phyloP scores from a whole-genome alignment of 2,329 filamentous ascomycete genomes.

The Penicillium polonicum region DNA sequence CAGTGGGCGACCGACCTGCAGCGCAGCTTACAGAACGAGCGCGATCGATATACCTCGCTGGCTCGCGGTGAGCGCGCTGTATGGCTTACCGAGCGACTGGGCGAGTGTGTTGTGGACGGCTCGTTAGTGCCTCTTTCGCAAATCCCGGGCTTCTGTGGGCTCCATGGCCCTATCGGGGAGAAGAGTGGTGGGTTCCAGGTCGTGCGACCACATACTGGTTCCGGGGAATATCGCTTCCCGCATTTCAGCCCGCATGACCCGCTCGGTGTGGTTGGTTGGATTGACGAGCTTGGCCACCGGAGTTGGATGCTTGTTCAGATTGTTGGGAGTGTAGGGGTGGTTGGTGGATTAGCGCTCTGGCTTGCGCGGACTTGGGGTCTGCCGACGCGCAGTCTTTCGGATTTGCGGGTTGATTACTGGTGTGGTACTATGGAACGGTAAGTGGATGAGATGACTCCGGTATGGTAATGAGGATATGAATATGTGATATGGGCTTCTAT shows the following conservation, averaged over 20 bases:
- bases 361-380: constrained; percentile 48
- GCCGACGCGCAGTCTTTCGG: constrained; percentile 31
- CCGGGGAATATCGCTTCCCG: constrained; percentile 33
- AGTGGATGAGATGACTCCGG: neutral
- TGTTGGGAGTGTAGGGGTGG: constrained; percentile 68
- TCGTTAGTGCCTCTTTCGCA: constrained; percentile 55
- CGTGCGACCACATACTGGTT: constrained; percentile 25
- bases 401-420: constrained; percentile 32
- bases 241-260: constrained; percentile 66
- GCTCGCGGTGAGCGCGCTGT: constrained; percentile 62
- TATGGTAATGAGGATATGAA: constrained; percentile 5
- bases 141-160: constrained; percentile 30
- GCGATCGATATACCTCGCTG: constrained; percentile 65
- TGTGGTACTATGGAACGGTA: constrained; percentile 18
- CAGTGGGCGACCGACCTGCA: constrained; percentile 83
- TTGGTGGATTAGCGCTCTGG: constrained; percentile 71
- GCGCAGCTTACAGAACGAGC: constrained; percentile 70
- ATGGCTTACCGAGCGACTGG: constrained; percentile 67
- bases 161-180: constrained; percentile 24
- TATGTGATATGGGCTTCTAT: neutral
- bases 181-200: constrained; percentile 26
- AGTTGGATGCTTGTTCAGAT: constrained; percentile 71
- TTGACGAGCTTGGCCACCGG: constrained; percentile 62
- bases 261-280: constrained; percentile 70
- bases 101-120: constrained; percentile 67